A percentile compares a stretch with the other conserved stretches of the same genome.
These are phyloP conservation scores for Ocimum tenuiflorum DNA, from an alignment of 257 asterid species.

Conservation along the genomic window DNA sequence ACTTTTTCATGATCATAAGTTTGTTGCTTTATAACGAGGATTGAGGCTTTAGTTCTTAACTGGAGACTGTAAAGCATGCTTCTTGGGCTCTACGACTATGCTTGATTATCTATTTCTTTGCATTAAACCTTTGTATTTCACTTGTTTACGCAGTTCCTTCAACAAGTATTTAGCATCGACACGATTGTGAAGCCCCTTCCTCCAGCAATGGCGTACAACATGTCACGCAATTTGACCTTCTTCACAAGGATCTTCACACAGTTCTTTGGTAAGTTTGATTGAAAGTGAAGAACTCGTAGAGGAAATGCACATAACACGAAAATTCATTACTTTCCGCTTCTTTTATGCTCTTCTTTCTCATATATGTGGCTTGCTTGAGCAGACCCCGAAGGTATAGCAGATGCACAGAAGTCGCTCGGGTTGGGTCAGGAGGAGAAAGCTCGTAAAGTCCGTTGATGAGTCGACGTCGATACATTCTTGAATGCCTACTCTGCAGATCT, in stretches of 20 bases:
- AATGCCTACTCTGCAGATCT: background rate
- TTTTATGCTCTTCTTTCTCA: background rate
- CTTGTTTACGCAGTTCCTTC: conserved; percentile 65
- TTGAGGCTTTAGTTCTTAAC: too few relatives aligned
- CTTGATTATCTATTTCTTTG: too few relatives aligned
- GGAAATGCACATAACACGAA: too few relatives aligned
- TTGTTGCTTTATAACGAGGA: background rate
- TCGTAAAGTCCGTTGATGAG: conserved; percentile 68
- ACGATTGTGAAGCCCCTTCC: conserved; percentile 93
- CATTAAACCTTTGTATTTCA: too few relatives aligned
- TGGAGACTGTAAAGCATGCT: too few relatives aligned
- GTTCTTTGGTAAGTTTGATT: conserved; percentile 64
- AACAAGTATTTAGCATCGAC: conserved; percentile 79
- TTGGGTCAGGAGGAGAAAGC: conserved; percentile 80
- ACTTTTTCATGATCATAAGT: background rate
- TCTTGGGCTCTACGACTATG: background rate
- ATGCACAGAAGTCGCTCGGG: conserved; percentile 92
- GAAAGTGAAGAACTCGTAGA: too few relatives aligned
- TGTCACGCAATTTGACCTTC: conserved; percentile 77
- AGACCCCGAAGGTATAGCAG: conserved; percentile 89
- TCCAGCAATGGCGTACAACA: conserved; percentile 71
- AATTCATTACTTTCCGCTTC: background rate
- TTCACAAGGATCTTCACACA: conserved; percentile 94
- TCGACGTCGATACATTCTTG: background rate
- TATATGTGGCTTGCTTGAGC: conserved; percentile 25